Percentiles rank a stretch among this genome's conserved stretches.
Evolutionary conservation across 2,329 filamentous ascomycete species (phyloP).

Genomic region (Thermomyces lanuginosus): DNA sequence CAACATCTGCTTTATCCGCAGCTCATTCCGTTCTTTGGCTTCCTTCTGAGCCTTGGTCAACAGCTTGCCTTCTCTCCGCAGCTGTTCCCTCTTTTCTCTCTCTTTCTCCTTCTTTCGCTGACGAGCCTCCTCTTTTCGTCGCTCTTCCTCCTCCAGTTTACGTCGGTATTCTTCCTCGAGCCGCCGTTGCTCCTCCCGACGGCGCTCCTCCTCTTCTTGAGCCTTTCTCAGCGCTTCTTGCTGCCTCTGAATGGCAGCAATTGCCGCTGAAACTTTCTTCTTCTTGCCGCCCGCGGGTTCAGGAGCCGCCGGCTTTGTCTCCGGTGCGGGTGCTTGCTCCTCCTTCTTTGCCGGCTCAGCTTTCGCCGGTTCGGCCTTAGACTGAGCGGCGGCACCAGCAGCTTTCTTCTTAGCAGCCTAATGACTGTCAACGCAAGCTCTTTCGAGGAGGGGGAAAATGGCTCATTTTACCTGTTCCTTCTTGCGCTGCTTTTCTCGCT

Average conservation of each 20-base stretch:
- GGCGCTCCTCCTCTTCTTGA: slow-evolving; percentile 30
- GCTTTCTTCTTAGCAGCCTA: slow-evolving; percentile 76
- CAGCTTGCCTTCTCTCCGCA: slow-evolving; percentile 33
- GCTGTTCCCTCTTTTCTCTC: slow-evolving; percentile 35
- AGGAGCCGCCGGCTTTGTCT: slow-evolving; percentile 34
- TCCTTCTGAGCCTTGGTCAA: slow-evolving; percentile 35
- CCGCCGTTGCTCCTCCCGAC: slow-evolving; percentile 24
- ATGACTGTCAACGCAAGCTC: too few species aligned
- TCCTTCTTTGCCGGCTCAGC: slow-evolving; percentile 42
- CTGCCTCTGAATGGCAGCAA: slow-evolving; percentile 35
- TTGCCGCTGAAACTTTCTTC: slow-evolving; percentile 61
- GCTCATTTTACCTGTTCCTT: slow-evolving; percentile 86
- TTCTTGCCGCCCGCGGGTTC: slow-evolving; percentile 46
- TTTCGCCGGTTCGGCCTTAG: slow-evolving; percentile 44
- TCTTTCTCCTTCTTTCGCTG: slow-evolving; percentile 34
- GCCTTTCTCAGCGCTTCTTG: slow-evolving; percentile 30
- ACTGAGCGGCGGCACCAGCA: slow-evolving; percentile 24
- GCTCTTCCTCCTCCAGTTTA: slow-evolving; percentile 30
- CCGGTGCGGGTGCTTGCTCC: too few species aligned
- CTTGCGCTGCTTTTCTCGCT: slow-evolving; percentile 94
- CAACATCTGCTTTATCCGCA: slow-evolving; percentile 34
- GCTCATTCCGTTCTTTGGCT: slow-evolving; percentile 30
- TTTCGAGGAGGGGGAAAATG: slow-evolving; percentile 1
- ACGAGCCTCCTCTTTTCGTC: slow-evolving; percentile 30
- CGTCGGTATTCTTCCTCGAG: slow-evolving; percentile 23